Evolutionary conservation across 768 basidiomycete genomes (phyloP).

Genomic region (Tricholoma sp.): DNA sequence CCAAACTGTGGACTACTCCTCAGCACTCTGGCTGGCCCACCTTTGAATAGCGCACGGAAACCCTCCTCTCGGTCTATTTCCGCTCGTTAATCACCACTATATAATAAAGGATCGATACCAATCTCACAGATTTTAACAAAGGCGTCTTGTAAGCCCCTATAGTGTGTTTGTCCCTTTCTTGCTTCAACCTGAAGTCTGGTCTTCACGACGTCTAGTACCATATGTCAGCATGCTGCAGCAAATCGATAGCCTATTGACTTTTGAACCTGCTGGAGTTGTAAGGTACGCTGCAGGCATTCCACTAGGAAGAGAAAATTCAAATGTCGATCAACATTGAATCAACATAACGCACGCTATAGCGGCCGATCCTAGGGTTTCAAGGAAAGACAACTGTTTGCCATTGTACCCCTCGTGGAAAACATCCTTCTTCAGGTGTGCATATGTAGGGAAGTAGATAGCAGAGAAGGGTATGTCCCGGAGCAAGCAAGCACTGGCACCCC

Average conservation of each 20-base stretch:
- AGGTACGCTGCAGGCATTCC: constrained; percentile 98
- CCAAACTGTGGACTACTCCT: constrained; percentile 94
- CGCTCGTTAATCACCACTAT: constrained; percentile 8
- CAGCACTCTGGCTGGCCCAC: constrained; percentile 81
- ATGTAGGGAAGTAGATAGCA: constrained; percentile 86
- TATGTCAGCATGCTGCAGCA: constrained; percentile 9
- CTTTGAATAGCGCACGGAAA: constrained; percentile 86
- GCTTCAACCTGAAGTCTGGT: constrained; percentile 94
- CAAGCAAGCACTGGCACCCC: constrained; percentile 88
- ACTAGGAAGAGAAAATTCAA: constrained; percentile 41
- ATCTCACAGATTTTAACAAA: constrained; percentile 81
- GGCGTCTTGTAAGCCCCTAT: constrained; percentile 87
- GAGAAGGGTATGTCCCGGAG: constrained; percentile 97
- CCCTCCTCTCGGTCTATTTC: constrained; percentile 82
- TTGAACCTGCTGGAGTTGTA: constrained; percentile 81
- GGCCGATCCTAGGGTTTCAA: constrained; percentile 82
- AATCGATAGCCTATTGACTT: constrained; percentile 11
- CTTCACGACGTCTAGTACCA: constrained; percentile 83
- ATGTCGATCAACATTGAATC: constrained; percentile 11
- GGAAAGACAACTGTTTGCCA: constrained; percentile 86
- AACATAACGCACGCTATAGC: constrained; percentile 64
- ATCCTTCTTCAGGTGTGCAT: constrained; percentile 88
- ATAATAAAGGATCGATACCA: background rate
- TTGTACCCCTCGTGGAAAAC: constrained; percentile 94
- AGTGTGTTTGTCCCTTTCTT: constrained; percentile 83